These are phyloP conservation scores for Scheffersomyces quercinus DNA, from an alignment of 1,139 yeast species.

Conservation along the genomic window DNA sequence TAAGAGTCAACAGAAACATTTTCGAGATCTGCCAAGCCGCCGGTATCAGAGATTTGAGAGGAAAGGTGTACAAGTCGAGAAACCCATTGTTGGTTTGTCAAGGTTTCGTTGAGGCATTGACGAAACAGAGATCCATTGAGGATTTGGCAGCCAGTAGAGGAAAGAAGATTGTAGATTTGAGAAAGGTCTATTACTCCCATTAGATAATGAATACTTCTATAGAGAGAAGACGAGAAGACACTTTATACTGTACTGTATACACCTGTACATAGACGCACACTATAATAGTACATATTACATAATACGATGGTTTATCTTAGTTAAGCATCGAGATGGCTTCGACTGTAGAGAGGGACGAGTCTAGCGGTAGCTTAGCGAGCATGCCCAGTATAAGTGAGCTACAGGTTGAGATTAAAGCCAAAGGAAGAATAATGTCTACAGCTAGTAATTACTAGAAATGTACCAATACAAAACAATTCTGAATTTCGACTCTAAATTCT, in stretches of 20 bases:
- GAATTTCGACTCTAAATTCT: too few species aligned
- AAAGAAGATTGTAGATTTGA: constrained; percentile 89
- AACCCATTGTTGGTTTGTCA: constrained; percentile 94
- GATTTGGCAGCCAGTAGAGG: constrained; percentile 93
- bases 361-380: too few species aligned
- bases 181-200: constrained; percentile 78
- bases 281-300: too few species aligned
- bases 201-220: neutral
- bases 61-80: constrained; percentile 88
- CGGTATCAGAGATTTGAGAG: constrained; percentile 91
- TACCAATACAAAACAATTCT: too few species aligned
- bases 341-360: too few species aligned
- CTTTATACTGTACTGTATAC: neutral
- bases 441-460: too few species aligned
- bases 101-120: constrained; percentile 84
- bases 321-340: too few species aligned
- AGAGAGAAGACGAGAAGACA: too few species aligned
- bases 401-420: too few species aligned
- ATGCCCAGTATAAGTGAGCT: too few species aligned
- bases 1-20: constrained; percentile 87
- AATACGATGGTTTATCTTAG: too few species aligned
- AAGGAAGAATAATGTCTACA: too few species aligned
- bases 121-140: constrained; percentile 77
- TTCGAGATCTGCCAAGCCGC: constrained; percentile 93
- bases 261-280: constrained; percentile 1